These are phyloP conservation scores for Penicillium robsamsonii DNA, from an alignment of 495 filamentous ascomycete species.

Conservation along the genomic window DNA sequence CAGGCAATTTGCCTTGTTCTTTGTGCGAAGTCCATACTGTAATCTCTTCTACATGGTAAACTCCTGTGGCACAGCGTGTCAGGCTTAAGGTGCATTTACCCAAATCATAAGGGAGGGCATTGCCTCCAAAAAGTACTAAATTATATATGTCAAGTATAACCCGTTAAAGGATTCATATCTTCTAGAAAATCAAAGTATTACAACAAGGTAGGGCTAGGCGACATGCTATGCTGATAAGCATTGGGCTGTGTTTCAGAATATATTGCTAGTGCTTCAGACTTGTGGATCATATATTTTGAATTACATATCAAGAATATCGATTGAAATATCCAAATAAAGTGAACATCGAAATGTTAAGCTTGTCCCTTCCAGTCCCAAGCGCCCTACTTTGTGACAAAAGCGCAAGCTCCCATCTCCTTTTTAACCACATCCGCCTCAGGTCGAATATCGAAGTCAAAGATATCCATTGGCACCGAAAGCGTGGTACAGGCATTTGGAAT, in stretches of 20 bases:
- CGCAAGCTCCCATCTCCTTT: slow-evolving; percentile 75
- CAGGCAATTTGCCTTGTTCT: slow-evolving; percentile 5
- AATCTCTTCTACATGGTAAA: slow-evolving; percentile 5
- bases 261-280: neutral
- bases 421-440: slow-evolving; percentile 61
- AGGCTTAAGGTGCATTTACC: neutral
- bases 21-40: neutral
- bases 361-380: neutral
- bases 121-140: neutral
- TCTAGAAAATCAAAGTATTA: neutral
- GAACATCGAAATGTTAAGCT: neutral
- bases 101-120: neutral
- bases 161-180: neutral
- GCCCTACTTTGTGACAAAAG: slow-evolving; percentile 57
- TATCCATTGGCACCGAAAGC: slow-evolving; percentile 87
- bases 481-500: slow-evolving; percentile 87
- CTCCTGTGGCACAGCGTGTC: slow-evolving; percentile 12
- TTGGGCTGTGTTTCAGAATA: neutral
- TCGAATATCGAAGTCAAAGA: slow-evolving; percentile 92
- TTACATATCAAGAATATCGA: neutral
- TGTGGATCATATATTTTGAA: neutral
- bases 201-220: neutral
- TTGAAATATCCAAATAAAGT: neutral
- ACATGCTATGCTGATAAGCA: neutral
- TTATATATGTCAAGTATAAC: neutral